These are phyloP conservation scores for Basipetospora chlamydospora DNA, from an alignment of 2,329 filamentous ascomycete genomes.

Conservation along the genomic window DNA sequence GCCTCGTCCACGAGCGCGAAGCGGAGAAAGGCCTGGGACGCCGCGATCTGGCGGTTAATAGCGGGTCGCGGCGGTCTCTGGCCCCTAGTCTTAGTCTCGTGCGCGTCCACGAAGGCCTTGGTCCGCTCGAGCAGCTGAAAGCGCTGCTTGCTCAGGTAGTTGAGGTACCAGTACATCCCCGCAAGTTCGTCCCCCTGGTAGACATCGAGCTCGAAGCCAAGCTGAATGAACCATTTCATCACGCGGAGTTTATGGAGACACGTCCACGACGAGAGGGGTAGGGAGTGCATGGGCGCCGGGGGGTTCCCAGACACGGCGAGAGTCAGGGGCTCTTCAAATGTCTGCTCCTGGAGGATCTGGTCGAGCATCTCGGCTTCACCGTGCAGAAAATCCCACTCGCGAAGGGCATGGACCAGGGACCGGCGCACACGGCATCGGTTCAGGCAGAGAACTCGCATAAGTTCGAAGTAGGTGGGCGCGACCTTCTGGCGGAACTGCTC, in stretches of 20 bases:
- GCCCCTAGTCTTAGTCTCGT: slow-evolving; percentile 3
- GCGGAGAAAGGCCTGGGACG: slow-evolving; percentile 40
- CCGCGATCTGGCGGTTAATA: background rate
- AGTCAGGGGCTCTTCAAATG: slow-evolving; percentile 44
- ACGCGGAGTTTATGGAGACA: slow-evolving; percentile 82
- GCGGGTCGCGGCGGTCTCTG: slow-evolving; percentile 10
- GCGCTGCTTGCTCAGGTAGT: slow-evolving; percentile 55
- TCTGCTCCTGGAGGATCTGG: slow-evolving; percentile 45
- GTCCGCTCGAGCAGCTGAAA: slow-evolving; percentile 60
- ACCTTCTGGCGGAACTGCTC: slow-evolving; percentile 49
- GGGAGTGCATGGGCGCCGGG: slow-evolving; percentile 43
- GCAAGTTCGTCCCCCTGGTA: slow-evolving; percentile 76
- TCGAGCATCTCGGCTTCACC: slow-evolving; percentile 68
- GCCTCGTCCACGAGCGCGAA: slow-evolving; percentile 50
- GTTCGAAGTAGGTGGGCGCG: slow-evolving; percentile 63
- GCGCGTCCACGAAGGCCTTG: slow-evolving; percentile 42
- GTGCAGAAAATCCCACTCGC: slow-evolving; percentile 75
- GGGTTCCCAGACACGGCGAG: slow-evolving; percentile 23
- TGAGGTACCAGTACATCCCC: slow-evolving; percentile 84
- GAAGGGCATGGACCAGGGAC: slow-evolving; percentile 70
- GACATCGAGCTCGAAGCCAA: slow-evolving; percentile 86
- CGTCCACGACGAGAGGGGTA: slow-evolving; percentile 74
- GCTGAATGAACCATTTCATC: slow-evolving; percentile 75
- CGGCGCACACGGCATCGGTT: slow-evolving; percentile 83
- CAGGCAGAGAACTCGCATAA: slow-evolving; percentile 73